Evolutionary conservation across 2,329 filamentous ascomycete genomes (phyloP).

Genomic region (Pestalotiopsis sp.): DNA sequence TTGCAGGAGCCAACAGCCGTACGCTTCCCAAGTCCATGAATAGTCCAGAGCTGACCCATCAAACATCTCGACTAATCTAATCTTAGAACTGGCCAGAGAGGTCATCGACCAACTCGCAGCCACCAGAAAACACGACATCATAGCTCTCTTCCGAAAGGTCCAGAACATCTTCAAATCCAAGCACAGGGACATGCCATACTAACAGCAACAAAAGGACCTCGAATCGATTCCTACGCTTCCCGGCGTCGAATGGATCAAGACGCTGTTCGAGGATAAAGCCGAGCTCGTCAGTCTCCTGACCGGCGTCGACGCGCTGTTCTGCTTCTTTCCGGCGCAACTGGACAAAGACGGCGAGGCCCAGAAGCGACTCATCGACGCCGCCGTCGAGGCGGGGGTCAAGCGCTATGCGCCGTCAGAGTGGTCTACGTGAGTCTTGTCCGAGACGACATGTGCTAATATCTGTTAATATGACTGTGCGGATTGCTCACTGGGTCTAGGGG

Average conservation of each 20-base stretch:
- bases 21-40: neutral
- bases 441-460: neutral
- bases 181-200: neutral
- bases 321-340: conserved; percentile 4
- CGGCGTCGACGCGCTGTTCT: neutral
- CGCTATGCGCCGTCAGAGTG: conserved; percentile 43
- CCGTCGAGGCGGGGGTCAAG: conserved; percentile 39
- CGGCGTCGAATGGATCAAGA: neutral
- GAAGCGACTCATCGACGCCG: conserved; percentile 42
- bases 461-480: neutral
- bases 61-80: neutral
- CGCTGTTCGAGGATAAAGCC: neutral
- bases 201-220: neutral
- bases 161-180: too few species aligned
- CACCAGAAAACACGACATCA: neutral
- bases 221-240: neutral
- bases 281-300: neutral
- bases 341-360: conserved; percentile 32
- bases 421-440: conserved; percentile 22
- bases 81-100: neutral
- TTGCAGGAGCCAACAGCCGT: conserved; percentile 3
- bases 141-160: neutral
- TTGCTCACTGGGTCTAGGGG: neutral
- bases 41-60: neutral
- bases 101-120: neutral